phyloP scores from a whole-genome alignment of 768 basidiomycete genomes.

The Leccinum fibrillosum region DNA sequence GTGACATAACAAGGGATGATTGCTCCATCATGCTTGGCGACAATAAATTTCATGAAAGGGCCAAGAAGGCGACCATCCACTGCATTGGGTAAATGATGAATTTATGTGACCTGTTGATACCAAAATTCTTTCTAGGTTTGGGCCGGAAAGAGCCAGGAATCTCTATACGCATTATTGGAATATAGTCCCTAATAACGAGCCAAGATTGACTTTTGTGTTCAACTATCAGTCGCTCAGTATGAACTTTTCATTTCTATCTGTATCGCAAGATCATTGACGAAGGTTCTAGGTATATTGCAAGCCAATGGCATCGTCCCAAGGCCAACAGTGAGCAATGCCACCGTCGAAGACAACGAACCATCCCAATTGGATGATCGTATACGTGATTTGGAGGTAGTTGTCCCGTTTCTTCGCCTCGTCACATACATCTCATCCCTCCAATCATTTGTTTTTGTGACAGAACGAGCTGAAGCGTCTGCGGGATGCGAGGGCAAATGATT shows the following conservation, averaged over 20 bases:
- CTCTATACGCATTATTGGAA: background rate
- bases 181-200: background rate
- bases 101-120: background rate
- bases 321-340: background rate
- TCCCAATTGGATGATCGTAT: background rate
- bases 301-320: background rate
- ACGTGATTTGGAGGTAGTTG: constrained; percentile 8
- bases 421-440: background rate
- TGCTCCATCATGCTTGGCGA: background rate
- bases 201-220: background rate
- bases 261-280: background rate
- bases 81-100: background rate
- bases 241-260: too few species aligned
- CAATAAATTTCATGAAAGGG: background rate
- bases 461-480: constrained; percentile 17
- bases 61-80: background rate
- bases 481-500: background rate
- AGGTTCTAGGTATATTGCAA: background rate
- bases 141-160: background rate
- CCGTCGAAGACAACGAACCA: background rate
- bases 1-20: background rate
- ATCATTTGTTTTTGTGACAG: background rate
- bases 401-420: background rate
- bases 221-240: background rate
- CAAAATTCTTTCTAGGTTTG: background rate